A percentile compares a stretch with the other conserved stretches of the same genome.
These are phyloP conservation scores for Benincasa hispida DNA, from an alignment of 306 rosid genomes.

Conservation along the genomic window DNA sequence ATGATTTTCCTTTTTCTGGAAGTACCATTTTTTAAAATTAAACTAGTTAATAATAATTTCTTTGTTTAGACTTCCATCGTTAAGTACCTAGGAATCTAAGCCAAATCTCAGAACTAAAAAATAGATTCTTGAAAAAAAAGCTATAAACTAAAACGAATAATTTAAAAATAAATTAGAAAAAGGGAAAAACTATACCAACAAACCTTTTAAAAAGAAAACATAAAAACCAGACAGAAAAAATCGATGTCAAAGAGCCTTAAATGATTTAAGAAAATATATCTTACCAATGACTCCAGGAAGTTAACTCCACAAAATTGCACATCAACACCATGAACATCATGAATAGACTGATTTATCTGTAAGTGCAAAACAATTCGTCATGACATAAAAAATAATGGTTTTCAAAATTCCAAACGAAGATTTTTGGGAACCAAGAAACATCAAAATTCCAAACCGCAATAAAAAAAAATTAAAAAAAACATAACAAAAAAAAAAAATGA, in stretches of 20 bases:
- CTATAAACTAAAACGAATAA: no score
- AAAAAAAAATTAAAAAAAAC: no score
- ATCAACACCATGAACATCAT: slow-evolving; percentile 65
- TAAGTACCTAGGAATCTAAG: not conserved
- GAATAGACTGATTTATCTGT: slow-evolving; percentile 83
- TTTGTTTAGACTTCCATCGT: not conserved
- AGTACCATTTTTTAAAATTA: not conserved
- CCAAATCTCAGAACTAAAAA: not conserved
- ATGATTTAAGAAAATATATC: slow-evolving; percentile 10
- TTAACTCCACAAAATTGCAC: slow-evolving; percentile 76
- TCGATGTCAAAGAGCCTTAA: not conserved
- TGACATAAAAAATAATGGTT: not conserved
- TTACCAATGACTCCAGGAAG: slow-evolving; percentile 79
- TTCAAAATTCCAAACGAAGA: not conserved
- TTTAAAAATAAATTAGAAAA: not conserved
- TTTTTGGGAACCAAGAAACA: no score
- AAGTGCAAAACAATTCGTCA: slow-evolving; percentile 17
- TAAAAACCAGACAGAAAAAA: not conserved
- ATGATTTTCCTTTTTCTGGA: not conserved
- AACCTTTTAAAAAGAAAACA: not conserved
- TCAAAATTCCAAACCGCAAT: not conserved
- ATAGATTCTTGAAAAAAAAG: not conserved
- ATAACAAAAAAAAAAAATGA: no score
- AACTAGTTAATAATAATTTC: not conserved
- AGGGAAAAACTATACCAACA: not conserved